Conservation (phyloP, 106 monocot genomes). For the Gastrodia elata region DNA sequence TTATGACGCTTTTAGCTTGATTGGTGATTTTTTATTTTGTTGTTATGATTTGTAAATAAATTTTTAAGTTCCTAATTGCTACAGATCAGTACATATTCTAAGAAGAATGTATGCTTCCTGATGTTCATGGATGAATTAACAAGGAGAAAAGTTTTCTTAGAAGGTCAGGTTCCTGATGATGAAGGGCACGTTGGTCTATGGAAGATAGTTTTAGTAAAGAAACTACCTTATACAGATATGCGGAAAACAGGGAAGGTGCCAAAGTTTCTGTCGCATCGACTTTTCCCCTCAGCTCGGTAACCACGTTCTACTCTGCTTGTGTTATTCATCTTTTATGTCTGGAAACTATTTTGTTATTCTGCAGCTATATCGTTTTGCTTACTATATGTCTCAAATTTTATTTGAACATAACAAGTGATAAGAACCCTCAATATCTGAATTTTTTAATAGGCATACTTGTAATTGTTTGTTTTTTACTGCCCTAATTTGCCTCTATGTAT, state of each 20-base stretch:
- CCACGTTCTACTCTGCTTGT: background rate
- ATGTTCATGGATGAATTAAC: constrained; percentile 89
- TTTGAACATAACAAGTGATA: too few species aligned
- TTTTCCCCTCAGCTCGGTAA: constrained; percentile 14
- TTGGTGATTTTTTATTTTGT: background rate
- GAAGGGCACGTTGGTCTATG: constrained; percentile 77
- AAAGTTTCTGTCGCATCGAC: constrained; percentile 9
- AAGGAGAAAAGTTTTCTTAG: constrained; percentile 56
- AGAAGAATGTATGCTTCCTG: constrained; percentile 79
- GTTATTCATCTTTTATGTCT: background rate
- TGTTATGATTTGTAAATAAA: background rate
- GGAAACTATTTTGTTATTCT: background rate
- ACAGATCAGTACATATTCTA: constrained; percentile 75
- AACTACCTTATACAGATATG: constrained; percentile 78
- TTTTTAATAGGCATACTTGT: too few species aligned
- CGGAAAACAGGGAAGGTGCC: constrained; percentile 20
- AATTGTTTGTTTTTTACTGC: too few species aligned
- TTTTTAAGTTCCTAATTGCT: constrained; percentile 11
- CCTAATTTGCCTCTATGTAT: too few species aligned
- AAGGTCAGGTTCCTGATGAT: constrained; percentile 70
- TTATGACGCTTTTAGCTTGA: background rate
- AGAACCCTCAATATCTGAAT: too few species aligned
- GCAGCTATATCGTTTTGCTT: too few species aligned
- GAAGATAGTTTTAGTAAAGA: constrained; percentile 66
- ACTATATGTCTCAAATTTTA: too few species aligned